Evolutionary conservation across 192 early-diverging fungal species (phyloP), one percentile per base, ranked within the genome.

Genomic region (Funneliformis mosseae): DNA sequence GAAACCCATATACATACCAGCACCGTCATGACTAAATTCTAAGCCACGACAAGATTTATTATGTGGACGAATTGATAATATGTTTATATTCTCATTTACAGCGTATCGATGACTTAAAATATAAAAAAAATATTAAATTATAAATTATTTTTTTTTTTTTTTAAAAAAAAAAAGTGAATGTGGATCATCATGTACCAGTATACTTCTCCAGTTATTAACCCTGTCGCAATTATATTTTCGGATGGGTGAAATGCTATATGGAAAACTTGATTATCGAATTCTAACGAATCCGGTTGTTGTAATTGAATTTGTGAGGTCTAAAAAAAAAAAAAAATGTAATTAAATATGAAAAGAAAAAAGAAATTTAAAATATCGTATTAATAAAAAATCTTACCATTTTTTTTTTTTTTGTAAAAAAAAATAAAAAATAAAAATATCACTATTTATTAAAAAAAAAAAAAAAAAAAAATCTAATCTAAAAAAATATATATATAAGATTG

Each of bases 1-100:
- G 43, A 70, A 7, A 43, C 10, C 8, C 42, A 42, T 12, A 3
- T 14, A 78, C 42, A 64, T 85, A 89, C 92, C 84, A 18, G 82
- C 76, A 16, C 97, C 97, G 83, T 95, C 94, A 8, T 82, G 84
- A 81, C 88, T 92, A 81, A 97, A 99, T 39, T 87, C 91, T 1
- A 99, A 81, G 8, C 94, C 92, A 42, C 97, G 88, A 78, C 94
- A 95, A 5, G 96, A 96, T 82, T 97, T 94, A 84, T 90, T 95
- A 82, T 96, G 94, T 1, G 88, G 88, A 10, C 88, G 85, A 23
- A 86, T 74, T 27, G 76, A 81, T 85, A 91, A 95, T 9, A 90
- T 79, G 4, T 81, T 76, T 62, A 85, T 78, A 61, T 86, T 88
- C 48, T 83, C 66, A 16, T 23, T 83, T 14, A 67, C 76, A n/a